Conservation (phyloP, 306 rosid genomes). For the Ziziphus jujuba region DNA sequence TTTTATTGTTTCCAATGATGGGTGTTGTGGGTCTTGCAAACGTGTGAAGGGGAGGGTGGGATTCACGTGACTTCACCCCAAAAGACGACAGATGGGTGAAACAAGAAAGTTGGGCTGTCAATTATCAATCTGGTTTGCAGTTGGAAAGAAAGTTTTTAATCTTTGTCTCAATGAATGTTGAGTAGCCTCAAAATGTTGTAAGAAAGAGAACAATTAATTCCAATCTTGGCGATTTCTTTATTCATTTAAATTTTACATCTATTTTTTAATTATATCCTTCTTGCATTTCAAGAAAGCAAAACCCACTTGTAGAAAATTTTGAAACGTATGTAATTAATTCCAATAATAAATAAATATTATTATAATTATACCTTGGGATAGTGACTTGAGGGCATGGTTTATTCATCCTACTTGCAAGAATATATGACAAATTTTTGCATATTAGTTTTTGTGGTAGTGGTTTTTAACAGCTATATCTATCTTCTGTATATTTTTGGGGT, state of each 20-base stretch:
- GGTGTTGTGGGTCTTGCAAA: slow-evolving; percentile 25
- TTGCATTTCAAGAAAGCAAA: slow-evolving; percentile 42
- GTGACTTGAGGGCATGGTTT: too few species aligned
- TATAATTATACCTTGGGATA: too few species aligned
- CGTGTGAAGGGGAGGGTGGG: slow-evolving; percentile 61
- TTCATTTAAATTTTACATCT: background rate
- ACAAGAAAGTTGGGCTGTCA: slow-evolving; percentile 61
- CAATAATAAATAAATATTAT: too few species aligned
- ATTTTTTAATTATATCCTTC: slow-evolving; percentile 19
- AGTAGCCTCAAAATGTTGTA: slow-evolving; percentile 22
- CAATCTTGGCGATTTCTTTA: slow-evolving; percentile 17
- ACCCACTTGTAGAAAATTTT: slow-evolving; percentile 1
- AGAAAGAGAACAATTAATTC: slow-evolving; percentile 26
- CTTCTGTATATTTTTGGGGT: slow-evolving; percentile 18
- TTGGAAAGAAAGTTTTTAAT: slow-evolving; percentile 47
- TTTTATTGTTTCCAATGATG: slow-evolving; percentile 25
- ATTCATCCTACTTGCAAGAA: too few species aligned
- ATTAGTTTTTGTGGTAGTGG: too few species aligned
- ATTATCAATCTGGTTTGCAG: slow-evolving; percentile 51
- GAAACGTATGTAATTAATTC: background rate
- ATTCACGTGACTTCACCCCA: slow-evolving; percentile 66
- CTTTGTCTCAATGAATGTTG: slow-evolving; percentile 37
- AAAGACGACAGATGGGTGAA: slow-evolving; percentile 35
- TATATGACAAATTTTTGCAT: too few species aligned
- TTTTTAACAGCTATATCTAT: too few species aligned